Evolutionary conservation across 78 protist species (phyloP), one percentile per base, ranked within the genome.

Genomic region (Dictyostelium citrinum): DNA sequence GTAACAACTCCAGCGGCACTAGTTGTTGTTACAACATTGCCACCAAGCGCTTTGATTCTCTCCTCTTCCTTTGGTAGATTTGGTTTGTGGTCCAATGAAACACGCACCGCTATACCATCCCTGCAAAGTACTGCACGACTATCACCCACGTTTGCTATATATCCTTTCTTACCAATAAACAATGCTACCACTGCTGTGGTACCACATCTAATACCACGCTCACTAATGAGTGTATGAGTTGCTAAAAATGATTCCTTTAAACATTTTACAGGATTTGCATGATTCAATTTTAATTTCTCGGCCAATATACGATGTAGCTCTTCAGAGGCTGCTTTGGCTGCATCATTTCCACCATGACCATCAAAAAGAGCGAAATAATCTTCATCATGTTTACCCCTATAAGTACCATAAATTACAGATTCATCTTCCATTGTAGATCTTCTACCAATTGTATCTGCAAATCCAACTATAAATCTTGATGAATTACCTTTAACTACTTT

Each of bases 121-220:
- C 94, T 83, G 64, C 90, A 55, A 11, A 96, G 49, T 7, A 97
- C 97, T 5, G 96, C 98, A 14, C 98, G 78, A 31, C 85, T 80
- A 43, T 97, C 98, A 64, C 98, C 98, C 0, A 83, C 96, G 68
- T 96, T 95, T 71, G 97, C 98, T 1, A 96, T 84, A 33, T 37
- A 95, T 6, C 96, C 88, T 43, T 55, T 81, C 80, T 86, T 88
- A 2, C 96, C 96, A n/a, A 74, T 17, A 55, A 95, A 43, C 4
- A 90, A 75, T 12, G 92, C 90, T 5, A 94, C 79, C 17, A 93
- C 79, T 20, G 97, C 98, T 1, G 98, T 97, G 27, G 97, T 81
- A 49, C 98, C 98, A 43, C 90, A 92, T 41, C 76, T 20, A 70
- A 96, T 20, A 31, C 95, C 85, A 24, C 51, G 68, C 5, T 96